Base-by-base conservation (phyloP, 371 early-diverging fungal genomes). In the Gilbertella persicaria region DNA sequence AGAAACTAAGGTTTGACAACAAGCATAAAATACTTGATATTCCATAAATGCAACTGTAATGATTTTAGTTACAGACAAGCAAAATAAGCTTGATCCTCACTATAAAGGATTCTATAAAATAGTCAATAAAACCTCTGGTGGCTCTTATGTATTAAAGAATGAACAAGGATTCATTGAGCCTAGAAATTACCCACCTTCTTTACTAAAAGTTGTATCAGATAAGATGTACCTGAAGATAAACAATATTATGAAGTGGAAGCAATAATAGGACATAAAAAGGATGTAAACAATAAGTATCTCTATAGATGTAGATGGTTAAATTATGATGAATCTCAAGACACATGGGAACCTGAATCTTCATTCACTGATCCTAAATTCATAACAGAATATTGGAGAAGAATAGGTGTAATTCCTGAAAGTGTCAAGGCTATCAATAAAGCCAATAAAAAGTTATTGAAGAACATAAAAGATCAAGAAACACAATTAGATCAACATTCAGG, bases 261-360 rank as follows among this genome's bases (percentile, higher is more conserved):
- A 4, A 43, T 51, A 2, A 40, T 51, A 10, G 52, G 20, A 5
- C 52, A 51, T 33, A 43, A 28, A 37, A 28, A 24, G 10, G 45
- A 45, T 23, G 33, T 41, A 16, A 40, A 56, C 10, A 55, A 44
- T 25, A 50, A 35, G 3, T 51, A 41, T 13, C 13, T 52, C 2
- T 66, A 66, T 29, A 29, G 35, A 29, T 55, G 62, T 19, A 52
- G 56, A 12, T 66, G 67, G 62, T 41, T 50, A 29, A 55, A 58
- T 14, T 66, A 57, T 37, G 25, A 35, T 19, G 48, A 57, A 39
- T 49, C 51, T 9, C 53, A 58, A 37, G 55, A 66, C 30, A 52
- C 59, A 21, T 66, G 62, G 62, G 62, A 66, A 50, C 60, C 66
- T 21, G 48, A 40, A 2, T 4, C 5, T 30, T 43, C 49, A 14